Conservation (phyloP, 805 yeast genomes). For the Isabelozyma rhagii region DNA sequence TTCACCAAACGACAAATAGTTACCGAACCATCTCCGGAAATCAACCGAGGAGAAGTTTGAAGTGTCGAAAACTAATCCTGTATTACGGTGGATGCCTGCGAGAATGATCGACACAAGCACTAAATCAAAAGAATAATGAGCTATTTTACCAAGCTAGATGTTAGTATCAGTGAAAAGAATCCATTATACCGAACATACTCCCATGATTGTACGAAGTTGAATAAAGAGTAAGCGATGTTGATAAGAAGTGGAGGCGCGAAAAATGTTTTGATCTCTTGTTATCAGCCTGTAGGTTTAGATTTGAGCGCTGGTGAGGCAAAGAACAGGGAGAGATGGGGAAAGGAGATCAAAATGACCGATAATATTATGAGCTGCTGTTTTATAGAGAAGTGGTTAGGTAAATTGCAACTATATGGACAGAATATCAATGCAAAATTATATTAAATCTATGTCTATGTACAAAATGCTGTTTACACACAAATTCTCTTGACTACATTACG, state of each 20-base stretch:
- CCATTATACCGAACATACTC: not conserved
- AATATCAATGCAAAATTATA: no score
- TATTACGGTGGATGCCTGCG: constrained; percentile 81
- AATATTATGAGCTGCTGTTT: no score
- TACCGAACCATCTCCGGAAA: constrained; percentile 46
- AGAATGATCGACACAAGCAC: constrained; percentile 74
- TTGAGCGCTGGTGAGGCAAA: no score
- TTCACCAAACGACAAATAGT: constrained; percentile 62
- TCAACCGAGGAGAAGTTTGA: constrained; percentile 45
- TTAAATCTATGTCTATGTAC: no score
- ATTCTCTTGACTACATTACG: constrained; percentile 43
- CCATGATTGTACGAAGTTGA: not conserved
- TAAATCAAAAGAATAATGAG: constrained; percentile 76
- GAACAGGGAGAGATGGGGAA: no score
- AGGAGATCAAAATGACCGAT: no score
- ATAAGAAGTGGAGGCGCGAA: not conserved
- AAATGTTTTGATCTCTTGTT: not conserved
- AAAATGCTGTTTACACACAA: constrained; percentile 3
- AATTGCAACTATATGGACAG: no score
- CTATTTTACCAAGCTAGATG: constrained; percentile 53
- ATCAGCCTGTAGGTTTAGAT: not conserved
- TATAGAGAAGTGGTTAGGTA: no score
- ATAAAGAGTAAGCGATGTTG: not conserved
- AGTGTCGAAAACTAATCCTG: constrained; percentile 66
- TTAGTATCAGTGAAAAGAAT: not conserved